These are phyloP conservation scores for Glycine latifolia DNA, from an alignment of 306 rosid genomes.

Conservation along the genomic window DNA sequence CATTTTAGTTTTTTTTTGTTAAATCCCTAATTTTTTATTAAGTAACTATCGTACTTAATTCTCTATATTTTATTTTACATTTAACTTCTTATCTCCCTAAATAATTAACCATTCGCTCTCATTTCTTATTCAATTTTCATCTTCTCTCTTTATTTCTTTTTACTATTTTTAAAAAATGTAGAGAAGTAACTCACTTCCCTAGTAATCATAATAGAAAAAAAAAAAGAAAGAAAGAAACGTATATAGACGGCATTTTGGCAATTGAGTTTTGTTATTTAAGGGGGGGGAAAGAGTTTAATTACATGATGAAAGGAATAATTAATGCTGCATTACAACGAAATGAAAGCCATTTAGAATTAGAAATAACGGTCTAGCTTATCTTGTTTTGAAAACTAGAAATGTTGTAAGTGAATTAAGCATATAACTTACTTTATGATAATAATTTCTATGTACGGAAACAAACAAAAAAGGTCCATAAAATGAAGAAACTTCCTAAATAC, in stretches of 20 bases:
- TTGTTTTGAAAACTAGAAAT: neutral
- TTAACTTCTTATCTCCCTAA: neutral
- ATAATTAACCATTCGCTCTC: neutral
- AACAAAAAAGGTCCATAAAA: neutral
- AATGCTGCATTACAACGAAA: conserved; percentile 11
- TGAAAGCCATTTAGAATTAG: neutral
- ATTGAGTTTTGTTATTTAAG: neutral
- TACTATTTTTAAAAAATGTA: neutral
- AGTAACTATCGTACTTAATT: neutral
- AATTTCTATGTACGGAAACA: conserved; percentile 6
- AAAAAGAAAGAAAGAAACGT: neutral
- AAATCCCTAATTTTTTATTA: neutral
- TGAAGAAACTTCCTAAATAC: neutral
- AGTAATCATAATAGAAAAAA: neutral
- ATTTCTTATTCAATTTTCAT: neutral
- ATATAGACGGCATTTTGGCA: neutral
- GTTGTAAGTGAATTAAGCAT: neutral
- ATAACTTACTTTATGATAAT: neutral
- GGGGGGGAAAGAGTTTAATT: neutral
- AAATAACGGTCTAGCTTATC: neutral
- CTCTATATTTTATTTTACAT: neutral
- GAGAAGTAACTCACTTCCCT: neutral
- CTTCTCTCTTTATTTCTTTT: neutral
- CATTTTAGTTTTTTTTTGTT: neutral
- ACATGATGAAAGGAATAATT: neutral